Evolutionary conservation across 2,329 filamentous ascomycete genomes (phyloP).

Genomic region (Coccinonectria pachysandricola): DNA sequence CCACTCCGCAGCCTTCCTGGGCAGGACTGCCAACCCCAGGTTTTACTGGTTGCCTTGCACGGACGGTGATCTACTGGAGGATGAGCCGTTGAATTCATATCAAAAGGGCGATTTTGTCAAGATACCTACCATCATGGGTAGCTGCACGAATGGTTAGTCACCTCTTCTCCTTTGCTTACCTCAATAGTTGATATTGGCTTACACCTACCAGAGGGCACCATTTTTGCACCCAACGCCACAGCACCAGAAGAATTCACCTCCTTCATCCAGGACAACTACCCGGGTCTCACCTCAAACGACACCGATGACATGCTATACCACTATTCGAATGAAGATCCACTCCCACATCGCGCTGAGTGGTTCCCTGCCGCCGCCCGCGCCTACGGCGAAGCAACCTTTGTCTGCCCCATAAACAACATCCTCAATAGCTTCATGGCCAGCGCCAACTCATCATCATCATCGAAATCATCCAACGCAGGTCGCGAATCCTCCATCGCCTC

Average conservation of each 20-base stretch:
- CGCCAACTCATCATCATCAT: constrained; percentile 7
- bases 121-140: constrained; percentile 36
- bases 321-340: constrained; percentile 28
- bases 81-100: constrained; percentile 32
- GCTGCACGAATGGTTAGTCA: constrained; percentile 31
- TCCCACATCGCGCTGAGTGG: constrained; percentile 31
- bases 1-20: constrained; percentile 28
- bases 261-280: constrained; percentile 39
- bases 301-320: constrained; percentile 23
- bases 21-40: constrained; percentile 23
- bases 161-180: neutral
- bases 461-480: too few relatives aligned
- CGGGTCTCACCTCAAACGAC: constrained; percentile 27
- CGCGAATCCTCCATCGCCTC: constrained; percentile 5
- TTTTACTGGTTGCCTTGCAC: constrained; percentile 44
- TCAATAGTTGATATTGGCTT: constrained; percentile 1
- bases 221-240: constrained; percentile 31
- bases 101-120: constrained; percentile 28
- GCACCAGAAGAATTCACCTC: constrained; percentile 23
- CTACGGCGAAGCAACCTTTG: constrained; percentile 37
- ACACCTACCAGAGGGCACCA: constrained; percentile 31
- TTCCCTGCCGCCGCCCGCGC: constrained; percentile 32
- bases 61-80: constrained; percentile 35
- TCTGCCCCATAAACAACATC: constrained; percentile 32
- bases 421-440: constrained; percentile 23